Conservation (phyloP, 768 basidiomycete genomes). For the Pleurotus tuoliensis region DNA sequence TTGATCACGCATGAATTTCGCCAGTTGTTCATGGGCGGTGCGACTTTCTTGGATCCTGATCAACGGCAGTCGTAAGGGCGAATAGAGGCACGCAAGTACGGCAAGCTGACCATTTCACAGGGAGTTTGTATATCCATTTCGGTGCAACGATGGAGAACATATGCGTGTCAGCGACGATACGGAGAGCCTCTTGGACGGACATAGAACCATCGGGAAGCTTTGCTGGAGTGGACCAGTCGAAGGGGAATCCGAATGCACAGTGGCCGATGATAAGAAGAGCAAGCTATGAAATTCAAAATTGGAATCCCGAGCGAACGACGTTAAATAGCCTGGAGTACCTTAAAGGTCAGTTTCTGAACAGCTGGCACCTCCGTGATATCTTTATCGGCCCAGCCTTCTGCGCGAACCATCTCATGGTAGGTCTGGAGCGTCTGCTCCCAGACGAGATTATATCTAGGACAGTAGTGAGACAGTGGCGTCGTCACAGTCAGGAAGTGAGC, state of each 20-base stretch:
- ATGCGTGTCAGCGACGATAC: constrained; percentile 26
- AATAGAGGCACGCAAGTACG: too few species aligned
- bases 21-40: constrained; percentile 27
- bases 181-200: constrained; percentile 34
- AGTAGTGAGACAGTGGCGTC: neutral
- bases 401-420: constrained; percentile 35
- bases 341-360: constrained; percentile 31
- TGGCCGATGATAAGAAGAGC: constrained; percentile 39
- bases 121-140: constrained; percentile 34
- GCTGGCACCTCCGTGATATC: constrained; percentile 23
- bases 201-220: constrained; percentile 31
- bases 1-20: constrained; percentile 34
- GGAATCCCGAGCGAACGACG: neutral
- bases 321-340: constrained; percentile 19
- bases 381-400: constrained; percentile 30
- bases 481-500: neutral
- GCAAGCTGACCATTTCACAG: constrained; percentile 25
- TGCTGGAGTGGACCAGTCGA: constrained; percentile 37
- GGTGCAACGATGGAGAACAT: constrained; percentile 25
- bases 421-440: constrained; percentile 34
- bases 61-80: neutral
- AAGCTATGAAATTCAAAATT: constrained; percentile 21
- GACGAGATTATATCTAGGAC: constrained; percentile 33
- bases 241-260: constrained; percentile 44
- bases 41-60: constrained; percentile 24